Base-by-base conservation (phyloP, 2,329 filamentous ascomycete genomes). In the Aspergillus glaucus region DNA sequence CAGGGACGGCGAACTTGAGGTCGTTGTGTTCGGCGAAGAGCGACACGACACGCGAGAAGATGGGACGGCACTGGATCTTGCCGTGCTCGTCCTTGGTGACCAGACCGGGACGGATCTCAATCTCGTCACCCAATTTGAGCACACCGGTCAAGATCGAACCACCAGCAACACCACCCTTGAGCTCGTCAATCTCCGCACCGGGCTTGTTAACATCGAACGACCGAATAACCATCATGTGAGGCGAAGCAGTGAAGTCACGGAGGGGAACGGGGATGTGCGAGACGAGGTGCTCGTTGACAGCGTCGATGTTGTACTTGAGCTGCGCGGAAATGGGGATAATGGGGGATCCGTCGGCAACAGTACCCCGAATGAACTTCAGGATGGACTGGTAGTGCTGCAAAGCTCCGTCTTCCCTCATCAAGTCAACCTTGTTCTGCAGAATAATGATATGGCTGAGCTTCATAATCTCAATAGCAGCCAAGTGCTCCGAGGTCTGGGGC, bases 171-270 rank as follows among this genome's bases (percentile, higher is more conserved):
- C 93, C 93, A 67, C 93, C 93, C 81, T 97, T 96, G 55, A 98
- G 80, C 62, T 98, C 93, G 52, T 97, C 92, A 57, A 98, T 97
- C 74, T 96, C 93, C 39, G 93, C 91, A 81, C 93, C 93, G 39
- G 93, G 93, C 81, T 98, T 98, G 84, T 98, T 98, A 66, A 98
- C 94, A 67, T 98, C 93, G 71, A 98, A 98, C 2, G 92, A 97
- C 72, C 93, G 89, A 71, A 98, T 98, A 67, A 98, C 86, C 65
- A 98, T 98, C 89, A 98, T 96, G 75, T 95, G 91, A 40, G 93
- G 93, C 58, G 92, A 88, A 62, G 87, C 82, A 59, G 84, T 84
- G 77, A 98, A 97, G 72, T 97, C 91, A 71, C 93, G 82, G 52
- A 86, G 75, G 14, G 93, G 93, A 8, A 97, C 86, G 22, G 93